These are phyloP conservation scores for Gliomastix tumulicola DNA, from an alignment of 2,329 filamentous ascomycete genomes.

Conservation along the genomic window DNA sequence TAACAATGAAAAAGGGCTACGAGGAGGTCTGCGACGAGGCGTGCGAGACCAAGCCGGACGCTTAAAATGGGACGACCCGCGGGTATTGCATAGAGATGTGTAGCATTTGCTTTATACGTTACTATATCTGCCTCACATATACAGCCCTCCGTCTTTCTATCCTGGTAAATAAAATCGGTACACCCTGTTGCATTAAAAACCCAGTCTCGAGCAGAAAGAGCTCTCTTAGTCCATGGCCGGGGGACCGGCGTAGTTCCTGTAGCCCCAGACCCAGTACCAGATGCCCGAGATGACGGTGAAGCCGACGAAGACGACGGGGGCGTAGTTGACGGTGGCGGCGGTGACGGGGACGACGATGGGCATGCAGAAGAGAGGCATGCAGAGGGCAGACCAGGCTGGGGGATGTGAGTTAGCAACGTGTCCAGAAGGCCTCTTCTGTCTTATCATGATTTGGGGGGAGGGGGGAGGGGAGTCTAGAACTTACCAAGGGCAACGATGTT, in stretches of 20 bases:
- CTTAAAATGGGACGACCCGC: too few species aligned
- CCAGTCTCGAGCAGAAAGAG: too few species aligned
- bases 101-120: too few species aligned
- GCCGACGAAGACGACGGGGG: conserved; percentile 65
- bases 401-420: conserved; percentile 7
- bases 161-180: too few species aligned
- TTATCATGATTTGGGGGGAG: neutral
- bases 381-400: conserved; percentile 58
- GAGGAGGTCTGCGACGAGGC: neutral
- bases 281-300: conserved; percentile 52
- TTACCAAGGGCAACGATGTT: conserved; percentile 60
- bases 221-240: too few species aligned
- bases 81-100: too few species aligned
- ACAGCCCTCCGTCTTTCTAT: too few species aligned
- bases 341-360: conserved; percentile 56
- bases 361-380: conserved; percentile 70
- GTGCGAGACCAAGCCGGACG: too few species aligned
- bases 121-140: too few species aligned
- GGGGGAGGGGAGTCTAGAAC: conserved; percentile 13
- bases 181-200: too few species aligned
- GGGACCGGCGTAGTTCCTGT: conserved; percentile 61
- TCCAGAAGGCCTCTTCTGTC: neutral
- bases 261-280: conserved; percentile 67
- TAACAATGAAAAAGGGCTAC: neutral
- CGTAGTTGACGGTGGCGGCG: conserved; percentile 60